Evolutionary conservation across 1,139 yeast genomes (phyloP).

Genomic region (Geotrichum siamense): DNA sequence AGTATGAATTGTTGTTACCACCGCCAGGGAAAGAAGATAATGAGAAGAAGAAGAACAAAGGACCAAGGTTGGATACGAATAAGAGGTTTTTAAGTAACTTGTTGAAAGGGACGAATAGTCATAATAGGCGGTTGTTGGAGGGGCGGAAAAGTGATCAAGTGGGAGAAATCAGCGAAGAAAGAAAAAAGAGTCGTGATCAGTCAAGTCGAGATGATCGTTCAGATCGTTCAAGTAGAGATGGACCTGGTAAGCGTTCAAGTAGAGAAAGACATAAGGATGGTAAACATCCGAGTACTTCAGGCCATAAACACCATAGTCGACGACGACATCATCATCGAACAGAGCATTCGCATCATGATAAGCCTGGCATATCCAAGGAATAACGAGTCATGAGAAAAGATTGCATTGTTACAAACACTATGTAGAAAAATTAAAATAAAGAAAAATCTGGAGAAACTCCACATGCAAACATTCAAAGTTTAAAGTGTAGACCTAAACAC

Average conservation of each 20-base stretch:
- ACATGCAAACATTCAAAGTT: too few relatives aligned
- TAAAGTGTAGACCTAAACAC: too few relatives aligned
- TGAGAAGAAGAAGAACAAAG: not conserved
- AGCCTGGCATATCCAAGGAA: too few relatives aligned
- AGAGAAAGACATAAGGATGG: not conserved
- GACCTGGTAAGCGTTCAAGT: not conserved
- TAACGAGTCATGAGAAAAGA: too few relatives aligned
- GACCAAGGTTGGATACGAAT: constrained; percentile 15
- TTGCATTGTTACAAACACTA: too few relatives aligned
- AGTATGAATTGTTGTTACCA: constrained; percentile 12
- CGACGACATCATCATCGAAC: not conserved
- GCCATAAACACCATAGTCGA: not conserved
- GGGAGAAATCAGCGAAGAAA: too few relatives aligned
- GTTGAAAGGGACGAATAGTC: constrained; percentile 16
- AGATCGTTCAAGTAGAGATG: not conserved
- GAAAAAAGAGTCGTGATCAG: too few relatives aligned
- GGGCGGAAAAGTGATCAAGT: too few relatives aligned
- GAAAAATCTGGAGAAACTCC: too few relatives aligned
- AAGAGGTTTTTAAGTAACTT: constrained; percentile 17
- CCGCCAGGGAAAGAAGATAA: not conserved
- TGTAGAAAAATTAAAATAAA: too few relatives aligned
- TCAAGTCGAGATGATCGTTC: too few relatives aligned
- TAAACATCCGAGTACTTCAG: not conserved
- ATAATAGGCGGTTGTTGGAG: constrained; percentile 16
- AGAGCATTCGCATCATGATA: too few relatives aligned